Percentiles rank a stretch among this genome's conserved stretches.
Conservation (phyloP, 805 yeast genomes). For the Kazachstania africana region DNA sequence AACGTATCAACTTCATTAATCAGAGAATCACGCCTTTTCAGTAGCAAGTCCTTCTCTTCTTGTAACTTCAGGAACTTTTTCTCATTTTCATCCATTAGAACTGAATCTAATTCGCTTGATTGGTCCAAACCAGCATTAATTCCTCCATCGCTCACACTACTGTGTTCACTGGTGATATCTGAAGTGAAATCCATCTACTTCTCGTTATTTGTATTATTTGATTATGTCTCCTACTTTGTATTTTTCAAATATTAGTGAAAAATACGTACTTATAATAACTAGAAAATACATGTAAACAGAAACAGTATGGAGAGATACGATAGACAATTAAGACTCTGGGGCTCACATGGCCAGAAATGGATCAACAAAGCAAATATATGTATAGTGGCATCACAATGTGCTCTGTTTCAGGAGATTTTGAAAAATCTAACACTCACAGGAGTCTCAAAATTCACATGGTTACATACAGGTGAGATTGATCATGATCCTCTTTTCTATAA, state of each 20-base stretch:
- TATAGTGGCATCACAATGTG: conserved; percentile 44
- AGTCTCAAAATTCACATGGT: conserved; percentile 39
- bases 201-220: too few species aligned
- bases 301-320: conserved; percentile 52
- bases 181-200: conserved; percentile 23
- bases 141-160: neutral
- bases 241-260: too few species aligned
- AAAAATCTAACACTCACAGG: conserved; percentile 77
- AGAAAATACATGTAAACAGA: too few species aligned
- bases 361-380: conserved; percentile 50
- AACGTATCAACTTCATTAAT: conserved; percentile 9
- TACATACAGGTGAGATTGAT: conserved; percentile 18
- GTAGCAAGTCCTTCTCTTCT: conserved; percentile 12
- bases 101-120: conserved; percentile 2
- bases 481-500: conserved; percentile 2
- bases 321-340: conserved; percentile 86
- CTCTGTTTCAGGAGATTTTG: conserved; percentile 53
- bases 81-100: conserved; percentile 9
- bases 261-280: too few species aligned
- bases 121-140: neutral
- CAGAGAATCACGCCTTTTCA: conserved; percentile 10
- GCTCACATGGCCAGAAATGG: conserved; percentile 54
- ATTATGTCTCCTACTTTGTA: too few species aligned
- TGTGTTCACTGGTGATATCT: conserved; percentile 6
- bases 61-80: conserved; percentile 7